These are phyloP conservation scores for Fremontodendron californicum DNA, from an alignment of 345 rosid species.

Conservation along the genomic window DNA sequence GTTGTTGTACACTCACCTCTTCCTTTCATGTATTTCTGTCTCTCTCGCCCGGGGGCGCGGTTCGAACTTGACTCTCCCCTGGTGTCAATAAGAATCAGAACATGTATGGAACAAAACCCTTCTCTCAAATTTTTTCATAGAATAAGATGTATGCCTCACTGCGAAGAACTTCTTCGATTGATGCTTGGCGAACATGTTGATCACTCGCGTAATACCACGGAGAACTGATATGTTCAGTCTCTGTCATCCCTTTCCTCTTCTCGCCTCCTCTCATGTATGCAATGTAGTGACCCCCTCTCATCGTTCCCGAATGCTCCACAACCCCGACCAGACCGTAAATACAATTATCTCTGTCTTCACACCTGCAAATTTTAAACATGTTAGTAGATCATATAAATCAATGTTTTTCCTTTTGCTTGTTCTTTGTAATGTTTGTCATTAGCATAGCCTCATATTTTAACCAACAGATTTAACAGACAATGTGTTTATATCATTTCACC, in stretches of 20 bases:
- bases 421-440: neutral
- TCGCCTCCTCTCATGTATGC: slow-evolving; percentile 68
- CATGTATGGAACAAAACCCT: neutral
- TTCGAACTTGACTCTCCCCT: slow-evolving; percentile 18
- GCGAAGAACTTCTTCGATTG: slow-evolving; percentile 70
- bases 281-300: slow-evolving; percentile 95
- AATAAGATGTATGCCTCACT: slow-evolving; percentile 90
- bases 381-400: neutral
- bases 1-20: slow-evolving; percentile 35
- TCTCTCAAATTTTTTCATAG: slow-evolving; percentile 48
- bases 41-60: slow-evolving; percentile 16
- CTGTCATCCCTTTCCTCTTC: slow-evolving; percentile 31
- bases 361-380: slow-evolving; percentile 32
- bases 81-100: slow-evolving; percentile 8
- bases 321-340: slow-evolving; percentile 65
- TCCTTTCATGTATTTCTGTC: slow-evolving; percentile 10
- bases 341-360: slow-evolving; percentile 30
- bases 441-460: neutral
- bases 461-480: neutral
- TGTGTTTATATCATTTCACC: neutral
- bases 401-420: neutral
- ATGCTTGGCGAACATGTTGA: slow-evolving; percentile 59
- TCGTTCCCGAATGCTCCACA: slow-evolving; percentile 88
- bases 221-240: slow-evolving; percentile 25
- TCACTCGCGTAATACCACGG: slow-evolving; percentile 78